These are phyloP conservation scores for Alloteropsis angusta DNA, from an alignment of 202 grass and related monocot genomes.

Conservation along the genomic window DNA sequence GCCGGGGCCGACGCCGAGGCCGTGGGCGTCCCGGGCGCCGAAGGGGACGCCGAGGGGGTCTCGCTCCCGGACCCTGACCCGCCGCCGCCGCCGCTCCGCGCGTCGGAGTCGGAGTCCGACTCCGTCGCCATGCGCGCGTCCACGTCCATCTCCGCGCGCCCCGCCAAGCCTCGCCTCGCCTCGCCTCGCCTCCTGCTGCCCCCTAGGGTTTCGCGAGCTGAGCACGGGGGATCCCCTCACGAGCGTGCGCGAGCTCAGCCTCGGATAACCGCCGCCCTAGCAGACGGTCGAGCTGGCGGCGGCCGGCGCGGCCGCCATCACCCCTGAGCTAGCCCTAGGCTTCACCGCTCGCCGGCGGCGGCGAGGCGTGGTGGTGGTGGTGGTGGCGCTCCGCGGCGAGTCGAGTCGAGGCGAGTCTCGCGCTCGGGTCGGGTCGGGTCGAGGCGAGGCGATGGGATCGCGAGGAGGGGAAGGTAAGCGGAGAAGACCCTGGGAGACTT, in stretches of 20 bases:
- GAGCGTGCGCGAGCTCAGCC: not conserved
- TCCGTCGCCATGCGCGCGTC: slow-evolving; percentile 46
- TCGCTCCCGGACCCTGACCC: slow-evolving; percentile 18
- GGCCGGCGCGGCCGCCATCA: not conserved
- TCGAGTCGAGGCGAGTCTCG: too few species aligned
- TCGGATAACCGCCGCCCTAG: not conserved
- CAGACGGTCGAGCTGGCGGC: not conserved
- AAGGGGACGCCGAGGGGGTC: slow-evolving; percentile 23
- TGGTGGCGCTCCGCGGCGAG: slow-evolving; percentile 18
- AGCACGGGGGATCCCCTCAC: not conserved
- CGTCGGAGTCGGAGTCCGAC: slow-evolving; percentile 46
- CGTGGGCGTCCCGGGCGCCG: slow-evolving; percentile 20
- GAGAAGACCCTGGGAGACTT: slow-evolving; percentile 31
- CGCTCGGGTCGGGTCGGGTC: not conserved
- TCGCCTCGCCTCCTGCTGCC: not conserved
- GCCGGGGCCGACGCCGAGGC: not conserved
- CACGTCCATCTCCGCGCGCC: slow-evolving; percentile 23
- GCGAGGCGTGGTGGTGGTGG: slow-evolving; percentile 5
- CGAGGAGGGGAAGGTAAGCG: slow-evolving; percentile 8
- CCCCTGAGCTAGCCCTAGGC: not conserved
- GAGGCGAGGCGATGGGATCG: slow-evolving; percentile 40
- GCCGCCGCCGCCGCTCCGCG: not conserved
- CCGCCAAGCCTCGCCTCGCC: not conserved
- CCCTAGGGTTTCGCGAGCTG: slow-evolving; percentile 24
- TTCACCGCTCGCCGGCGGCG: slow-evolving; percentile 8